Conservation (phyloP, 371 early-diverging fungal species). For the Choanephora cucurbitarum region DNA sequence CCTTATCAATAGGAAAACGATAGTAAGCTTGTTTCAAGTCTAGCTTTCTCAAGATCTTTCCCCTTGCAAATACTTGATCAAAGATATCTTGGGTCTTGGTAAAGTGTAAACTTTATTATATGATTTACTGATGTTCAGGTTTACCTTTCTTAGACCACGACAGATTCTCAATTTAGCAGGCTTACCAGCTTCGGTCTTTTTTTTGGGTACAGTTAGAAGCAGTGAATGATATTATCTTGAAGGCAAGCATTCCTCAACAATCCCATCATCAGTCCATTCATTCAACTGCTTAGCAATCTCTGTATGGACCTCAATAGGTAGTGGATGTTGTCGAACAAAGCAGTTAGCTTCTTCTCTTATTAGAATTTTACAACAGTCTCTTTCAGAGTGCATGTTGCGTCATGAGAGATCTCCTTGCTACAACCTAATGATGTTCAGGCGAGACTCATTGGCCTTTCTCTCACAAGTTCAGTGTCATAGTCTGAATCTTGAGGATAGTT, state of each 20-base stretch:
- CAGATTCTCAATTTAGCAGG: background rate
- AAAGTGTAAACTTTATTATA: slow-evolving; percentile 3
- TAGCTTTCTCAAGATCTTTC: background rate
- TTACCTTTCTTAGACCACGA: slow-evolving; percentile 5
- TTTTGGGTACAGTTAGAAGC: background rate
- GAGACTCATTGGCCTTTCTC: too few species aligned
- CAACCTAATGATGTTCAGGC: background rate
- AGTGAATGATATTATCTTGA: background rate
- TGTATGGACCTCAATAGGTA: background rate
- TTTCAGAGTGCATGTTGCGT: slow-evolving; percentile 1
- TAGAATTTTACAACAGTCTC: background rate
- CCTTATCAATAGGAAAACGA: background rate
- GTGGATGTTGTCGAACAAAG: slow-evolving; percentile 6
- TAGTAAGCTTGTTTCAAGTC: background rate
- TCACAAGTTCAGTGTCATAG: too few species aligned
- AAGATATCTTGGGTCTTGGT: slow-evolving; percentile 10
- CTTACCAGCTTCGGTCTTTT: background rate
- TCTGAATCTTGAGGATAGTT: slow-evolving; percentile 6
- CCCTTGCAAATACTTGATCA: background rate
- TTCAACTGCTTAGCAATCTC: slow-evolving; percentile 5
- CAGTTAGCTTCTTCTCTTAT: background rate
- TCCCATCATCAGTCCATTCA: slow-evolving; percentile 2
- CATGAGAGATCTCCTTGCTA: background rate
- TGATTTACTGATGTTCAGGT: background rate
- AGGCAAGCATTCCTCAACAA: slow-evolving; percentile 3